These are phyloP conservation scores for Teunomyces cretensis DNA, from an alignment of 805 yeast species.

Conservation along the genomic window DNA sequence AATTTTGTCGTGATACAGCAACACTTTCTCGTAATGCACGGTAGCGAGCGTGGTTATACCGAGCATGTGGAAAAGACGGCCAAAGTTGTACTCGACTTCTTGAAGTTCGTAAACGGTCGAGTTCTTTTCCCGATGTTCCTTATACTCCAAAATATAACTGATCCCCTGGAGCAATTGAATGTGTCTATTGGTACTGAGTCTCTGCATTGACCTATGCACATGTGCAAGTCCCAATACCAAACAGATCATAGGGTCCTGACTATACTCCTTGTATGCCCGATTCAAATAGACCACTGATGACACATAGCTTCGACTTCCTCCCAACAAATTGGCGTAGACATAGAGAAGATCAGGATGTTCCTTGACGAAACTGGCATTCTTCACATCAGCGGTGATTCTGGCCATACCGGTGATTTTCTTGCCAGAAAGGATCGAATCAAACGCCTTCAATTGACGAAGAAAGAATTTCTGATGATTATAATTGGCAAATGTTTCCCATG, in stretches of 20 bases:
- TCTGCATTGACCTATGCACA: conserved; percentile 87
- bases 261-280: conserved; percentile 64
- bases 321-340: conserved; percentile 77
- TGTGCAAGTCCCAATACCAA: conserved; percentile 76
- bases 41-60: conserved; percentile 77
- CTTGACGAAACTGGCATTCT: conserved; percentile 35
- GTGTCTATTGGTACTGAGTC: conserved; percentile 83
- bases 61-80: conserved; percentile 78
- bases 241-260: conserved; percentile 76
- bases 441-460: conserved; percentile 85
- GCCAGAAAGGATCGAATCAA: conserved; percentile 61
- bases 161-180: conserved; percentile 86
- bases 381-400: conserved; percentile 56
- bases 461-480: conserved; percentile 88
- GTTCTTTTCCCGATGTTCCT: conserved; percentile 44
- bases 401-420: conserved; percentile 77
- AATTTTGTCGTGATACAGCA: conserved; percentile 38
- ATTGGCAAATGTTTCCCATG: conserved; percentile 63
- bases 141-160: conserved; percentile 72
- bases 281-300: conserved; percentile 79
- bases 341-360: conserved; percentile 68
- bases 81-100: conserved; percentile 82
- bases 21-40: conserved; percentile 67
- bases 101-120: conserved; percentile 54
- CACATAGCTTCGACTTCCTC: conserved; percentile 77